Percentiles rank a stretch among this genome's conserved stretches.
phyloP scores from a whole-genome alignment of 345 rosid genomes.

The Lenwebbia sp. region DNA sequence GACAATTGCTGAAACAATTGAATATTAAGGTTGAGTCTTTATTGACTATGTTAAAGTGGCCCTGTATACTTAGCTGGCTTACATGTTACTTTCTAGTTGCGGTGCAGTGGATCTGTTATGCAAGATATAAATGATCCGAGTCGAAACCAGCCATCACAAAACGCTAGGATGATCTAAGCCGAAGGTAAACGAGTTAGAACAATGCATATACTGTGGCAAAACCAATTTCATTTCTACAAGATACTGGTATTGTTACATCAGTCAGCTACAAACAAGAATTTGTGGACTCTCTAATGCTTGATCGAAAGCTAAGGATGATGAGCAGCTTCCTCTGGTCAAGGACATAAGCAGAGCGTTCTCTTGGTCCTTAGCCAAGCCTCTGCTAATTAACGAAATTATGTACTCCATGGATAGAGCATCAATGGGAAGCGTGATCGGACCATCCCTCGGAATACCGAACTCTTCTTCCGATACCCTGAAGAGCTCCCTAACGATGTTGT shows the following conservation, averaged over 20 bases:
- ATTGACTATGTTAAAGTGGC: background rate
- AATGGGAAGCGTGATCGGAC: background rate
- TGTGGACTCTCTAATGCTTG: background rate
- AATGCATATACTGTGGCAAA: background rate
- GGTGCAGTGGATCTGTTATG: background rate
- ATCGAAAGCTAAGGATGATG: background rate
- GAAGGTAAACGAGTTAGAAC: background rate
- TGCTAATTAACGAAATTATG: conserved; percentile 6
- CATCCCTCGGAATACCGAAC: background rate
- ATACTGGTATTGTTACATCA: background rate
- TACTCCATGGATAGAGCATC: conserved; percentile 1
- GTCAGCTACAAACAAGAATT: background rate
- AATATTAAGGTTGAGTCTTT: background rate
- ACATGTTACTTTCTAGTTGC: background rate
- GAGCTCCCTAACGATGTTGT: background rate
- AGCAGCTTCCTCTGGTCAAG: background rate
- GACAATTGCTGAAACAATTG: background rate
- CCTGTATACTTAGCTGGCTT: background rate
- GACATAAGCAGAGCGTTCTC: conserved; percentile 16
- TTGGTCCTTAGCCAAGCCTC: conserved; percentile 12
- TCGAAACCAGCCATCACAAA: background rate
- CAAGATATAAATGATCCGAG: background rate
- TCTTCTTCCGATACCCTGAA: conserved; percentile 5
- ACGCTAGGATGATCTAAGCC: background rate
- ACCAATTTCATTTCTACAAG: background rate